These are phyloP conservation scores for Terfezia claveryi DNA, from an alignment of 495 filamentous ascomycete genomes.

Conservation along the genomic window DNA sequence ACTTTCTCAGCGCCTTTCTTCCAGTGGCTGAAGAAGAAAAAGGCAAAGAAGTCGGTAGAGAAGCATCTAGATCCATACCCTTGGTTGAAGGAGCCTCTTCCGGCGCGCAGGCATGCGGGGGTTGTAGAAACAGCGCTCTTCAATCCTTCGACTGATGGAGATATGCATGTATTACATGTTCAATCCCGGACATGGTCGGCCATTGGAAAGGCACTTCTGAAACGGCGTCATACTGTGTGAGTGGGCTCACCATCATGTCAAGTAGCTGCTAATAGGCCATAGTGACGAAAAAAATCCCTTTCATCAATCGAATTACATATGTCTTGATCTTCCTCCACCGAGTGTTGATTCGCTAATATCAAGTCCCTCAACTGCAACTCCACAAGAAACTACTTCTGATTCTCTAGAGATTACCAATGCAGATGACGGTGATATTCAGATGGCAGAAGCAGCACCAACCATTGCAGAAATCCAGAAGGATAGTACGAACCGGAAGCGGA, in stretches of 20 bases:
- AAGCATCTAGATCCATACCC: slow-evolving; percentile 54
- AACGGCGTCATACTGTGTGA: slow-evolving; percentile 11
- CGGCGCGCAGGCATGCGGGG: slow-evolving; percentile 21
- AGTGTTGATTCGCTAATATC: not conserved
- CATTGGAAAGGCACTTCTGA: slow-evolving; percentile 35
- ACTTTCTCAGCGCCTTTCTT: slow-evolving; percentile 46
- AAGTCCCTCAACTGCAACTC: not conserved
- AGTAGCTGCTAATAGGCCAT: too few relatives aligned
- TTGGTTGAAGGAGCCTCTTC: slow-evolving; percentile 30
- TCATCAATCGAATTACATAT: too few relatives aligned
- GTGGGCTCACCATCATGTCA: not conserved
- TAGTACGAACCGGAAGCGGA: slow-evolving; percentile 14
- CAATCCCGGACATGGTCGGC: slow-evolving; percentile 27
- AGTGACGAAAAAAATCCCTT: too few relatives aligned
- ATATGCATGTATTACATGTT: slow-evolving; percentile 16
- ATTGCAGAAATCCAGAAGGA: not conserved
- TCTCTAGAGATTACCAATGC: not conserved
- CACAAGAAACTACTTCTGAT: not conserved
- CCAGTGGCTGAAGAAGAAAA: slow-evolving; percentile 36
- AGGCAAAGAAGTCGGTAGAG: slow-evolving; percentile 38
- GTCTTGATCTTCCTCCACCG: not conserved
- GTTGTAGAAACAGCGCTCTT: slow-evolving; percentile 9
- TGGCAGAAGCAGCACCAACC: not conserved
- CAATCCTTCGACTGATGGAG: not conserved
- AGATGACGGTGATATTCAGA: not conserved